Evolutionary conservation across 805 yeast species (phyloP), one percentile per base, ranked within the genome.

Genomic region (Aciculoconidium aculeatum): DNA sequence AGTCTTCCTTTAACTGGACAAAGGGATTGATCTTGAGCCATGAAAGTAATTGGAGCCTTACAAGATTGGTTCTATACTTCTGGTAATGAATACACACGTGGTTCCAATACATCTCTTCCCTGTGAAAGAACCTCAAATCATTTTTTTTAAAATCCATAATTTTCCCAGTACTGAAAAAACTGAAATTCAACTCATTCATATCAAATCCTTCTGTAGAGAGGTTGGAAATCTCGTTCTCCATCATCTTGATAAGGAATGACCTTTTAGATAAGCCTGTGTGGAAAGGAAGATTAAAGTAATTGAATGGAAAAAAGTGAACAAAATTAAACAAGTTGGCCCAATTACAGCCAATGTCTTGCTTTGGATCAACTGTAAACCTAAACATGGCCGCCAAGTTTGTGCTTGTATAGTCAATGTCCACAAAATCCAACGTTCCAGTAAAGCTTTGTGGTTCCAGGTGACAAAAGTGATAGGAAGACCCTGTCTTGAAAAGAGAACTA

Each of bases 11-110:
- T 22, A 55, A 52, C 30, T 56, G 50, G 12, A 42, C 40, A 29
- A 61, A 60, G 0, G 70, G 70, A 25, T 48, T 42, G 11, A 64
- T 30, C 13, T 45, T 45, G 45, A 62, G 51, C 70, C 70, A 64
- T 33, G 59, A 58, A 6, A 42, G 36, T 10, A 63, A 31, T 28
- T 62, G 67, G 5, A 49, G 32, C 22, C 51, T 39, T 3, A 50
- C 39, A 20, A 45, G 31, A 18, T 36, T 43, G 10, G 51, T 41
- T 23, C 38, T 41, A 11, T 47, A 32, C 25, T 45, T 41, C 4
- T 39, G 38, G 10, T 46, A 33, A 34, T 25, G 28, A 6, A 25
- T 24, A 22, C 34, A 25, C 30, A 26, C 17, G n/a, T 30, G 30
- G 15, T 27, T 27, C 27, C 30, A 26, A 17, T 22, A 17, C 23